phyloP scores from a whole-genome alignment of 139 green algal genomes.

The Zygnema cylindricum region DNA sequence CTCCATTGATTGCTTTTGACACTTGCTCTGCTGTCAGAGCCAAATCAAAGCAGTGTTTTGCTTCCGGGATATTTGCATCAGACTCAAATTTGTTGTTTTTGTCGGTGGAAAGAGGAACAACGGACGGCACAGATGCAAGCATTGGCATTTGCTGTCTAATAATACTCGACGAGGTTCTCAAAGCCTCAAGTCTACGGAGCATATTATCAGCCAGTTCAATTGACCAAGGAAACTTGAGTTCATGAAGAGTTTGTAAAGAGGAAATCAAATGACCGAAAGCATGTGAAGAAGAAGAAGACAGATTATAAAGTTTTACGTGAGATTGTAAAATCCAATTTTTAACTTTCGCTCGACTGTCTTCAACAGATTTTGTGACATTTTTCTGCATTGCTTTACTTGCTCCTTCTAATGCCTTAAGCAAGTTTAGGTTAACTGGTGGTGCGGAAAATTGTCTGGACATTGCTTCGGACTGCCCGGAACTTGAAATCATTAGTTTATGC shows the following conservation, averaged over 20 bases:
- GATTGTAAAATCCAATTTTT: neutral
- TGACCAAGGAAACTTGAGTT: neutral
- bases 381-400: neutral
- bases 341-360: neutral
- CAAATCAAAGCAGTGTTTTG: conserved; percentile 40
- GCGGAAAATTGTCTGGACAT: neutral
- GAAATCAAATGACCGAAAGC: neutral
- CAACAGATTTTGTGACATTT: neutral
- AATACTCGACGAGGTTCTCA: neutral
- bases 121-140: neutral
- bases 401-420: neutral
- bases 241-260: neutral
- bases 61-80: conserved; percentile 5
- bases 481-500: neutral
- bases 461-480: no score
- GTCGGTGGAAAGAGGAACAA: no score
- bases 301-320: no score
- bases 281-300: neutral
- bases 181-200: neutral
- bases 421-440: neutral
- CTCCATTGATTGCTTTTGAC: conserved; percentile 17
- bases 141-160: neutral
- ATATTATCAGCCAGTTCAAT: neutral
- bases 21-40: conserved; percentile 50
- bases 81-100: conserved; percentile 16